Base-by-base conservation (phyloP, 345 rosid species). In the Odontarrhena argentea region DNA sequence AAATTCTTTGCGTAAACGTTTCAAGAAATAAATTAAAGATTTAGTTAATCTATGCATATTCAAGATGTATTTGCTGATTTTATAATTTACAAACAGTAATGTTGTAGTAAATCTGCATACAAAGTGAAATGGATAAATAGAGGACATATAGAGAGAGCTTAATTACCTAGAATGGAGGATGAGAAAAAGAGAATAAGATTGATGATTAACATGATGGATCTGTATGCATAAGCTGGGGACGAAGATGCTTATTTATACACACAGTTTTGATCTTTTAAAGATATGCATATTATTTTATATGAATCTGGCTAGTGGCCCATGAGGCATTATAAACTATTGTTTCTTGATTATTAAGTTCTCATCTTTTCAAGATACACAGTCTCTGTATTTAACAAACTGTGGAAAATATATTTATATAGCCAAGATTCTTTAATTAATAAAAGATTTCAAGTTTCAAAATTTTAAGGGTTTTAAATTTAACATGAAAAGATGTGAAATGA, bases 271-370 rank as follows among this genome's bases (percentile, higher is more conserved):
- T 40, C 3, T 32, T 13, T 56, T 2, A 10, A n/a, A 38, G 32
- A 22, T 10, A 14, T 28, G 28, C 8, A 18, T 9, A 15, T 55
- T 37, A 18, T n/a, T 38, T 11, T 40, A 11, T 24, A 12, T 40
- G 25, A 12, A 2, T 35, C 8, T 55, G 60, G 3, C 48, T 15
- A 55, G 60, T 55, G 30, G 44, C 60, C 58, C 60, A 55, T 55
- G 44, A 55, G 28, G 60, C 60, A 55, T 14, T 54, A 54, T 34
- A 10, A 2, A 5, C 18, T 9, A 2, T 7, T 13, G 25, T 35
- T 55, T 37, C 28, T 14, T 7, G 9, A 35, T 35, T 15, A 18
- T 35, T n/a, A 54, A 54, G 24, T 32, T 8, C 13, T 53, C 12
- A 53, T 32, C 12, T 1, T 53, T 32, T 53, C 22, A 52, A 30